Base-by-base conservation (phyloP, 306 rosid genomes). In the Calophaca sinica region DNA sequence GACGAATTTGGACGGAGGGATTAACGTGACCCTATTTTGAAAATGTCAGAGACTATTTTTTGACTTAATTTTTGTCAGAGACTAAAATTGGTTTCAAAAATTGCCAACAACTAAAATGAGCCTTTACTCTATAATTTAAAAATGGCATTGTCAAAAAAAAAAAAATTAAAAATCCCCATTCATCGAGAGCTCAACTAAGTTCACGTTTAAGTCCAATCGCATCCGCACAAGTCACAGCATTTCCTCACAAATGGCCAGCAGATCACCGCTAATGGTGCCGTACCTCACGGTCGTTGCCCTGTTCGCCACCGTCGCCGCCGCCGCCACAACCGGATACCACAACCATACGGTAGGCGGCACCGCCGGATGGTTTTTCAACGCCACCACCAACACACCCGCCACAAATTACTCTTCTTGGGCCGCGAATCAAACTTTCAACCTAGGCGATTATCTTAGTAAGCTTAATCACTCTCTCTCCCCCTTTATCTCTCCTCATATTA, bases 371-470 rank as follows among this genome's bases (percentile, higher is more conserved):
- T 72, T 74, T 82, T 94, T 91, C 90, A 85, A 91, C 82, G 13
- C 89, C 69, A 72, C 88, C 73, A 79, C 88, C 76, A 87, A 86
- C 83, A 62, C 86, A 2, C n/a, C 98, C 57, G 84, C 89, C 70
- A 28, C 94, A 2, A 89, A 91, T 73, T 94, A 91, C 90, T 71
- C 94, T 59, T 33, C 83, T 38, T 94, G 98, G 98, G 90, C 97
- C 6, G 81, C 90, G 4, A n/a, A 49, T 9, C 89, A 87, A 61
- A 84, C 85, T 54, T 94, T 94, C 89, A 81, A 80, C 66, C 97
- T 94, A 15, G 96, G 98, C 49, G 98, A 94, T 74, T 89, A 12
- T 77, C 93, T 94, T 81, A 82, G 98, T 94, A 80, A 84, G 78
- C 53, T 72, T 79, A 9, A 8, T 73, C 80, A 2, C 65, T 11